Evolutionary conservation across 768 basidiomycete species (phyloP).

Genomic region (Boletus patriciae): DNA sequence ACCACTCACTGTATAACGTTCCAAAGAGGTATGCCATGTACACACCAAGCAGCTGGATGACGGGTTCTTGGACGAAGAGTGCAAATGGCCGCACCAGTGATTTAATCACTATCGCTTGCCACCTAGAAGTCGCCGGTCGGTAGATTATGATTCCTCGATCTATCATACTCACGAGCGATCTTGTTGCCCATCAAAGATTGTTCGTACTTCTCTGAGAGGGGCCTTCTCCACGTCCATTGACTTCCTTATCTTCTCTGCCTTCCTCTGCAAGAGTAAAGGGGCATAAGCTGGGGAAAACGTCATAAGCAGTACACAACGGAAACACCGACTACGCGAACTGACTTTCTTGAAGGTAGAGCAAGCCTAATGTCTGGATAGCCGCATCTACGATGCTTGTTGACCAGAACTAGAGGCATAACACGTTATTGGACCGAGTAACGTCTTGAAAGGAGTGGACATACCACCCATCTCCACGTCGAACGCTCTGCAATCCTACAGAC

Average conservation of each 20-base stretch:
- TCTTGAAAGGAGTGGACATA: conserved; percentile 27
- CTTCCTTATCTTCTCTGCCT: conserved; percentile 47
- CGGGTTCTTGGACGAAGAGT: conserved; percentile 59
- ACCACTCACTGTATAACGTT: conserved; percentile 50
- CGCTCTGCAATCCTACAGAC: conserved; percentile 50
- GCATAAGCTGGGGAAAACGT: conserved; percentile 24
- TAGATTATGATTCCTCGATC: background rate
- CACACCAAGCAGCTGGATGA: conserved; percentile 63
- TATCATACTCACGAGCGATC: conserved; percentile 44
- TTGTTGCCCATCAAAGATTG: conserved; percentile 43
- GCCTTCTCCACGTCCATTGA: conserved; percentile 51
- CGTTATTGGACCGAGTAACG: background rate
- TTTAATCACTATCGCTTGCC: conserved; percentile 49
- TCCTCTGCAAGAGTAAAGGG: conserved; percentile 43
- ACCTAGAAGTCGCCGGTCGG: conserved; percentile 36
- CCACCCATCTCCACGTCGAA: conserved; percentile 74
- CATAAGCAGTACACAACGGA: conserved; percentile 15
- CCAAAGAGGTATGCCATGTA: conserved; percentile 76
- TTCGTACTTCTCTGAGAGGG: conserved; percentile 39
- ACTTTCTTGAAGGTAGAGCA: conserved; percentile 67
- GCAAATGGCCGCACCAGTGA: conserved; percentile 68
- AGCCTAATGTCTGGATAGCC: conserved; percentile 51
- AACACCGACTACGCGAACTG: conserved; percentile 16
- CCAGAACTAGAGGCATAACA: conserved; percentile 50
- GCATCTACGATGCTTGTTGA: conserved; percentile 60